These are phyloP conservation scores for Rhizophagus clarus DNA, from an alignment of 192 early-diverging fungal genomes.

Conservation along the genomic window DNA sequence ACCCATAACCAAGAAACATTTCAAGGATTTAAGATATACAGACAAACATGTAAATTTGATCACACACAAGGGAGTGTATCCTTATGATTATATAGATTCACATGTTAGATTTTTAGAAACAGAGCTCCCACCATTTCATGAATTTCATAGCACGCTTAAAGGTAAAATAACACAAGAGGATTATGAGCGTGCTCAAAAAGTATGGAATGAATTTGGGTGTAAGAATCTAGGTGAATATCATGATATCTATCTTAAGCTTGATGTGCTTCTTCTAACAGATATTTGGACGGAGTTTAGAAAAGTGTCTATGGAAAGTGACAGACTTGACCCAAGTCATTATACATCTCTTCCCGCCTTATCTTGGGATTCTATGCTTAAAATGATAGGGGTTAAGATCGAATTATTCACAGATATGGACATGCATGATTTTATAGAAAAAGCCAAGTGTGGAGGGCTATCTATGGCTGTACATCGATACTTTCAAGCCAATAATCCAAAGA, in stretches of 20 bases:
- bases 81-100: slow-evolving; percentile 2
- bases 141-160: not conserved
- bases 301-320: not conserved
- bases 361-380: not conserved
- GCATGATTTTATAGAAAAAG: slow-evolving; percentile 6
- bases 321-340: not conserved
- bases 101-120: not conserved
- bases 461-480: not conserved
- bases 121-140: not conserved
- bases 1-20: not conserved
- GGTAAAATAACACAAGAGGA: not conserved
- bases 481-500: slow-evolving; percentile 10
- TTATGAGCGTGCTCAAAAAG: not conserved
- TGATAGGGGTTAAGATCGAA: not conserved
- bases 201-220: not conserved
- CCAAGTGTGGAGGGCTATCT: not conserved
- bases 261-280: slow-evolving; percentile 13
- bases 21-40: not conserved
- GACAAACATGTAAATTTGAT: not conserved
- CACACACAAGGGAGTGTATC: not conserved
- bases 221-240: slow-evolving; percentile 15
- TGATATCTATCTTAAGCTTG: slow-evolving; percentile 19
- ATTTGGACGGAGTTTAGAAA: not conserved
- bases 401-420: not conserved
- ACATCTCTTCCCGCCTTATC: not conserved